phyloP scores from a whole-genome alignment of 2,329 filamentous ascomycete genomes.

The Paecilomyces sp. region DNA sequence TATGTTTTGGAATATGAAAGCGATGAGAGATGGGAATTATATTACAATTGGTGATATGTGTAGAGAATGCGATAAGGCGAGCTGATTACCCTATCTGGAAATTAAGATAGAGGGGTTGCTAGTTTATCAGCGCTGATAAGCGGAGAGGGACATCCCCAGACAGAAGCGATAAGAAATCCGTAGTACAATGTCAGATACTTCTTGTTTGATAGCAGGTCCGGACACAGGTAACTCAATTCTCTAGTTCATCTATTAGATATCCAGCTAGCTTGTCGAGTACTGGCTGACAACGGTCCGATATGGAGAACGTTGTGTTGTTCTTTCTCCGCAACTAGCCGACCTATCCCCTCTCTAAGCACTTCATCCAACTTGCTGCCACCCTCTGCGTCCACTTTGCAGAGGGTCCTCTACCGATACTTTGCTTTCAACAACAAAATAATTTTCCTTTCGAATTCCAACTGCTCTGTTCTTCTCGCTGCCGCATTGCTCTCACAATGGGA shows the following conservation, averaged over 20 bases:
- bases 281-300: not conserved
- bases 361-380: not conserved
- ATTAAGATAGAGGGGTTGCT: not conserved
- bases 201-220: not conserved
- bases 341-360: not conserved
- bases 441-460: not conserved
- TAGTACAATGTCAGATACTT: not conserved
- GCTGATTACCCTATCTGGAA: not conserved
- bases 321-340: not conserved
- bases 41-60: not conserved
- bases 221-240: not conserved
- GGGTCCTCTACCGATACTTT: not conserved
- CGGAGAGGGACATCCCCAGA: not conserved
- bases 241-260: not conserved
- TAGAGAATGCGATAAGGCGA: not conserved
- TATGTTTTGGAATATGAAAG: not conserved
- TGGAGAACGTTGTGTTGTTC: not conserved
- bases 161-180: not conserved
- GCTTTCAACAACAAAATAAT: not conserved
- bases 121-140: not conserved
- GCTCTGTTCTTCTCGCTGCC: too few relatives aligned
- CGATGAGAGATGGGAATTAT: not conserved
- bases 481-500: not conserved
- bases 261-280: not conserved
- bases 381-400: not conserved